A percentile compares a stretch with the other conserved stretches of the same genome.
These are phyloP conservation scores for Urtica urens DNA, from an alignment of 306 rosid genomes.

Conservation along the genomic window DNA sequence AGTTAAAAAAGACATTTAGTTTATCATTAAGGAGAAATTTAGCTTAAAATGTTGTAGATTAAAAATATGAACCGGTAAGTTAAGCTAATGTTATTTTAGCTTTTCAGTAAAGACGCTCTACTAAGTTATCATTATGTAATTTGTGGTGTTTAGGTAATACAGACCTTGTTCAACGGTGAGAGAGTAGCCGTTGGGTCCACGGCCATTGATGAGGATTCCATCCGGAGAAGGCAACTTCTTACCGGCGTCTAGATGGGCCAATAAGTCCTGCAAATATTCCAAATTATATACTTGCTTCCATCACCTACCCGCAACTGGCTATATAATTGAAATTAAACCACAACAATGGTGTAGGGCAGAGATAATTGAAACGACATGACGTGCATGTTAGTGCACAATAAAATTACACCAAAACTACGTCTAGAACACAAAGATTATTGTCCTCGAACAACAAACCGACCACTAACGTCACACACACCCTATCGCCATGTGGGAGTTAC, in stretches of 20 bases:
- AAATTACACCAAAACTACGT: background rate
- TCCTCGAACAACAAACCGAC: too few species aligned
- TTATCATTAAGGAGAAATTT: too few species aligned
- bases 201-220: slow-evolving; percentile 93
- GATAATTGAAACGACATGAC: background rate
- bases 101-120: background rate
- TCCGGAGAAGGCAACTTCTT: slow-evolving; percentile 72
- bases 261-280: slow-evolving; percentile 36
- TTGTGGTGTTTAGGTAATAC: too few species aligned
- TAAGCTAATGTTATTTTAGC: background rate
- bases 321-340: background rate
- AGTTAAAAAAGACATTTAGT: too few species aligned
- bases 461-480: too few species aligned
- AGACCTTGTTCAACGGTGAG: slow-evolving; percentile 89
- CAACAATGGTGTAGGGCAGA: background rate
- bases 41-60: too few species aligned
- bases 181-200: slow-evolving; percentile 58
- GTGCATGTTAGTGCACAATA: background rate
- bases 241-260: slow-evolving; percentile 58
- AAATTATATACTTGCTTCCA: background rate
- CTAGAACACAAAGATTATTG: too few species aligned
- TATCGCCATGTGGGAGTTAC: slow-evolving; percentile 9
- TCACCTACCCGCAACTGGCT: background rate
- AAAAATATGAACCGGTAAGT: background rate
- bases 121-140: background rate